Evolutionary conservation across 2,329 filamentous ascomycete species (phyloP).

Genomic region (Metarhizium guizhouense): DNA sequence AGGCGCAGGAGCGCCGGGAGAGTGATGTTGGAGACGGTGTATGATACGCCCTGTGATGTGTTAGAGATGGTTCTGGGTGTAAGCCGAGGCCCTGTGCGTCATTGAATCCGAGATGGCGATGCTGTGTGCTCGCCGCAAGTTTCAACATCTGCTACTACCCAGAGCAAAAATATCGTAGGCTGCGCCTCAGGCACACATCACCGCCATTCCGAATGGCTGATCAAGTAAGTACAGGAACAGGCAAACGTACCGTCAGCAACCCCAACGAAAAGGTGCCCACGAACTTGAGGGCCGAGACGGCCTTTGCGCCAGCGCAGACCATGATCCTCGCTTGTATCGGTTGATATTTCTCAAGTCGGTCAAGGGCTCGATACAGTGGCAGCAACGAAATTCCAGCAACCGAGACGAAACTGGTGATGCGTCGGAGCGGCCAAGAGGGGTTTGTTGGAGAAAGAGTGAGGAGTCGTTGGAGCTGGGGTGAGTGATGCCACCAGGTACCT

Average conservation of each 20-base stretch:
- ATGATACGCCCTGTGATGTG: constrained; percentile 67
- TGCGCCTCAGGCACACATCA: too few relatives aligned
- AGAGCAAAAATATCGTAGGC: too few relatives aligned
- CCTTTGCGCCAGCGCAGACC: constrained; percentile 46
- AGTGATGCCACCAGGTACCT: not conserved
- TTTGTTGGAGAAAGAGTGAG: not conserved
- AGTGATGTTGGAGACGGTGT: constrained; percentile 68
- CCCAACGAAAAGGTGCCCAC: constrained; percentile 86
- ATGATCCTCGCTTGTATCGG: constrained; percentile 30
- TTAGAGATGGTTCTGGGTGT: constrained; percentile 1
- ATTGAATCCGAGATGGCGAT: not conserved
- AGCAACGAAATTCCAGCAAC: not conserved
- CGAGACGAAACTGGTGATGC: not conserved
- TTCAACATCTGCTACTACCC: too few relatives aligned
- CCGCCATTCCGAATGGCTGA: not conserved
- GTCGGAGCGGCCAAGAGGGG: not conserved
- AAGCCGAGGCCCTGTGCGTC: not conserved
- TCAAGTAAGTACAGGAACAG: constrained; percentile 6
- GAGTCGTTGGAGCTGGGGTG: not conserved
- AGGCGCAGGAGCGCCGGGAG: constrained; percentile 75
- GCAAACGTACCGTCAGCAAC: constrained; percentile 65
- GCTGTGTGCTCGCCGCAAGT: too few relatives aligned
- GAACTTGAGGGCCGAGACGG: constrained; percentile 76
- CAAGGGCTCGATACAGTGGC: not conserved
- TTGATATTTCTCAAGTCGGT: not conserved